Percentiles rank a stretch among this genome's conserved stretches.
These are phyloP conservation scores for Claviceps fusiformis DNA, from an alignment of 2,329 filamentous ascomycete genomes.

Conservation along the genomic window DNA sequence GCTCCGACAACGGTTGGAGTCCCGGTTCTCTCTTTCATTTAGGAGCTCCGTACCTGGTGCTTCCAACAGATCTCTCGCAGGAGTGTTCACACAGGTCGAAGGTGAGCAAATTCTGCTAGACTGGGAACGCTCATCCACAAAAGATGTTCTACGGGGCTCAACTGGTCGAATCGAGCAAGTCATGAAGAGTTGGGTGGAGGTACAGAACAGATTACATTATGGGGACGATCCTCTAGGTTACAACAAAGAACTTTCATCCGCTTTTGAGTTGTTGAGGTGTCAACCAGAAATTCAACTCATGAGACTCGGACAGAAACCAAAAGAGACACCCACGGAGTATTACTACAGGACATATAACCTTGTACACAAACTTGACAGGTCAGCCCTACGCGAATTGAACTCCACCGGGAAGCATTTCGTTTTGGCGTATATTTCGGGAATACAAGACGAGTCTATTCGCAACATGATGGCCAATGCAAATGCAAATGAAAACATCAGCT, in stretches of 20 bases:
- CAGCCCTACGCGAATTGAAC: conserved; percentile 15
- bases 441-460: conserved; percentile 32
- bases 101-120: conserved; percentile 38
- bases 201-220: conserved; percentile 26
- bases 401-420: conserved; percentile 15
- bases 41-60: conserved; percentile 12
- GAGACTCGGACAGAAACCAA: conserved; percentile 37
- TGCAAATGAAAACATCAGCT: conserved; percentile 9
- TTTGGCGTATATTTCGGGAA: conserved; percentile 38
- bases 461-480: conserved; percentile 19
- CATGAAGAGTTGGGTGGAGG: conserved; percentile 31
- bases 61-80: conserved; percentile 35
- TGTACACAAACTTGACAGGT: conserved; percentile 21
- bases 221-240: conserved; percentile 34
- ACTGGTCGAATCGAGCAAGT: conserved; percentile 18
- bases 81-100: conserved; percentile 39
- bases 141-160: conserved; percentile 8
- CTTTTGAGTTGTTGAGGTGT: conserved; percentile 34
- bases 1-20: conserved; percentile 30
- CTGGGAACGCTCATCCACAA: conserved; percentile 15
- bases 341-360: conserved; percentile 25
- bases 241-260: conserved; percentile 37
- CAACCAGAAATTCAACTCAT: conserved; percentile 39
- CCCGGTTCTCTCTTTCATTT: conserved; percentile 33
- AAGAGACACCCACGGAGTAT: conserved; percentile 39